Base-by-base conservation (phyloP, 2,329 filamentous ascomycete genomes). In the Cytospora leucostoma region DNA sequence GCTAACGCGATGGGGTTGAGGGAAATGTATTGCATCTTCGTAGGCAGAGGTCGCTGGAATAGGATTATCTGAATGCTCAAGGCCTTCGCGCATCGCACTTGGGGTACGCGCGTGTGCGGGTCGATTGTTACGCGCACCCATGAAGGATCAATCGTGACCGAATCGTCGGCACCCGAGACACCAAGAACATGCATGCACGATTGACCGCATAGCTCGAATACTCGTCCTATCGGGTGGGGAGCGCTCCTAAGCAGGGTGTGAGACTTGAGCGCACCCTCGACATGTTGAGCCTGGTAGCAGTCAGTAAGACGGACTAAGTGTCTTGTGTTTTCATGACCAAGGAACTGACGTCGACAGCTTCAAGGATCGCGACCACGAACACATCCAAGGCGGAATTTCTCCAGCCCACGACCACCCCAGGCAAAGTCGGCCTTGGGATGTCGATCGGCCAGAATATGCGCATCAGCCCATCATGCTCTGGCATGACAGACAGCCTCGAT, bases 361-460 rank as follows among this genome's bases (percentile, higher is more conserved):
- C 91, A 66, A 99, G 79, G 54, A 98, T 86, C 33, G 92, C 89
- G 56, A 98, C 88, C 44, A 98, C 93, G 71, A 98, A 90, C 54
- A 98, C 82, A 76, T 99, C 95, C 59, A 93, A 81, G 55, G 89
- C 88, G 44, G 94, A 97, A 76, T 99, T 99, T 71, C 90, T 88
- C 92, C 94, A 99, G 72, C 95, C 95, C 54, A 99, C 91, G 68
- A 99, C 87, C 65, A 97, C 91, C 52, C 94, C 95, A 50, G 92
- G 86, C 63, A 85, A 82, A 69, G 87, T 85, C 61, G 88, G 90
- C 75, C 82, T 84, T 61, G 85, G 83, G 72, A 92, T 87, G 78
- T 96, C 93, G 72, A 90, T 90, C 72, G 95, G 96, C 95, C 95
- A 99, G 81, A 99, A 98, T 80, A 99, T 88, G 82, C 95, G 92